Evolutionary conservation across 257 asterid species (phyloP).

Genomic region (Lantana camara): DNA sequence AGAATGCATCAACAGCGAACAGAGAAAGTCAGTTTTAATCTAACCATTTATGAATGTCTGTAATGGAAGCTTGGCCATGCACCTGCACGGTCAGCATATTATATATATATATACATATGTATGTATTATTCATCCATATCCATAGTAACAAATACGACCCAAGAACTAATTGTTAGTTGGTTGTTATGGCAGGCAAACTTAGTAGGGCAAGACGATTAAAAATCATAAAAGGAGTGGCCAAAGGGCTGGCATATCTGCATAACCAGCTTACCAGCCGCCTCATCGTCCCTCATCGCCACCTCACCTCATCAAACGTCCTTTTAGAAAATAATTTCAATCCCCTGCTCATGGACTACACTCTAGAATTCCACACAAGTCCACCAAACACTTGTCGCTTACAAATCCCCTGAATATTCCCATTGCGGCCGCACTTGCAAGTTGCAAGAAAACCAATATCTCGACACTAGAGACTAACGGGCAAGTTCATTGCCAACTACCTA

Average conservation of each 20-base stretch:
- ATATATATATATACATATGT: no score
- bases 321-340: constrained; percentile 58
- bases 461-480: constrained; percentile 75
- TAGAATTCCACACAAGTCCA: constrained; percentile 64
- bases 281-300: constrained; percentile 68
- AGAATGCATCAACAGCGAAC: no score
- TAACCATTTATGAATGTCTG: no score
- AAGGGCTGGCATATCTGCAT: constrained; percentile 68
- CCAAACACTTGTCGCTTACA: constrained; percentile 67
- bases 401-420: constrained; percentile 74
- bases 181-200: constrained; percentile 45
- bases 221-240: constrained; percentile 78
- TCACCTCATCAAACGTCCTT: constrained; percentile 82
- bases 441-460: constrained; percentile 66
- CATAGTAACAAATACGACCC: no score
- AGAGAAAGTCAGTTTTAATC: no score
- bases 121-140: no score
- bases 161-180: no score
- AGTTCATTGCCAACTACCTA: constrained; percentile 60
- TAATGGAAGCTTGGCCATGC: constrained; percentile 77
- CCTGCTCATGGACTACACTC: constrained; percentile 77
- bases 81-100: constrained; percentile 63
- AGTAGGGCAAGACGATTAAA: constrained; percentile 71
- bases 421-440: constrained; percentile 40
- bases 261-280: constrained; percentile 69